A percentile compares a stretch with the other conserved stretches of the same genome.
Evolutionary conservation across 176 grass and related monocot species (phyloP).

Genomic region (Oropetium thomaeum): DNA sequence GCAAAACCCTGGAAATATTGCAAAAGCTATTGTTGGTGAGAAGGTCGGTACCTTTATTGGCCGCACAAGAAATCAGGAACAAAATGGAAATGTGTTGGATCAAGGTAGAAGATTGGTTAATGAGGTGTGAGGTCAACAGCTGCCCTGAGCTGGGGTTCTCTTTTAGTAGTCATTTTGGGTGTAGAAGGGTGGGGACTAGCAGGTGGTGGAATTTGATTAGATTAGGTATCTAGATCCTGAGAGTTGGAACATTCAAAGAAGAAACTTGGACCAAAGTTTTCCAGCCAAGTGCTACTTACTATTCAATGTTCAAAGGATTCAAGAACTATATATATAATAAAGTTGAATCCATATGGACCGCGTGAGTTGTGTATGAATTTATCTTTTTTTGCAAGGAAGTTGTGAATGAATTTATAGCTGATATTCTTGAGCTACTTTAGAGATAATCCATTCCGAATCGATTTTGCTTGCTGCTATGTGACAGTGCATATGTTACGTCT

Average conservation of each 20-base stretch:
- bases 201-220: conserved; percentile 26
- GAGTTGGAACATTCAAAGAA: background rate
- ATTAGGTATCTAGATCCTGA: conserved; percentile 15
- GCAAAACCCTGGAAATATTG: conserved; percentile 82
- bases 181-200: background rate
- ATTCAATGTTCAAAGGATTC: conserved; percentile 27
- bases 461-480: background rate
- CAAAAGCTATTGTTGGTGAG: conserved; percentile 90
- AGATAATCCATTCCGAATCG: background rate
- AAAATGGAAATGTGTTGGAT: conserved; percentile 11
- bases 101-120: conserved; percentile 45
- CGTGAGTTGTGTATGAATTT: background rate
- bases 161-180: background rate
- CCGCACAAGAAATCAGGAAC: conserved; percentile 34
- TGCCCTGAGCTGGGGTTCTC: background rate
- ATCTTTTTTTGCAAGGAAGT: no score
- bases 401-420: background rate
- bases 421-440: background rate
- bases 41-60: conserved; percentile 88
- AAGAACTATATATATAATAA: background rate
- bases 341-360: background rate
- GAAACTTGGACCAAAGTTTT: background rate
- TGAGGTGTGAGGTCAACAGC: conserved; percentile 41
- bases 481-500: background rate
- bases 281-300: conserved; percentile 8